Conservation (phyloP, 441 rosid genomes). For the Eruca vesicaria region DNA sequence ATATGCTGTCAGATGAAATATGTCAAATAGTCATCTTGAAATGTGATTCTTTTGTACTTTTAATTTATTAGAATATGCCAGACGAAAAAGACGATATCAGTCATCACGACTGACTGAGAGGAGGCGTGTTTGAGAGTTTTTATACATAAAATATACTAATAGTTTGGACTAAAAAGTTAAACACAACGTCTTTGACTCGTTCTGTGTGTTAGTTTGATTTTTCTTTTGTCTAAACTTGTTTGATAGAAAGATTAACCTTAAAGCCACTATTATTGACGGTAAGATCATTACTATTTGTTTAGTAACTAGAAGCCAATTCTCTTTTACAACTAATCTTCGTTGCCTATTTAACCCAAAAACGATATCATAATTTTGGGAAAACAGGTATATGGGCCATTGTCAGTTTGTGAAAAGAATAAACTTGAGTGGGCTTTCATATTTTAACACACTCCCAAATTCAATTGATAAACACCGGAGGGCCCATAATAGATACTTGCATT, state of each 20-base stretch:
- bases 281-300: neutral
- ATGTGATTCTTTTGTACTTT: neutral
- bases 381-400: neutral
- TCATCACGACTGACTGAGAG: neutral
- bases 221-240: neutral
- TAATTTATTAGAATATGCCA: neutral
- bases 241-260: neutral
- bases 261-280: neutral
- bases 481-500: neutral
- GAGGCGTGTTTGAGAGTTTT: slow-evolving; percentile 16
- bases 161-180: neutral
- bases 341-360: too few species aligned
- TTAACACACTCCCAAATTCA: neutral
- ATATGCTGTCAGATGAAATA: slow-evolving; percentile 1
- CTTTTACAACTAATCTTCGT: too few species aligned
- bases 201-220: neutral
- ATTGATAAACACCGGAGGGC: neutral
- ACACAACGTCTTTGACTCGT: neutral
- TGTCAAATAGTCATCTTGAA: neutral
- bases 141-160: neutral
- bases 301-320: neutral
- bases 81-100: neutral
- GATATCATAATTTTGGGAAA: too few species aligned
- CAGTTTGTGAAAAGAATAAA: neutral
- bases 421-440: neutral